A percentile compares a stretch with the other conserved stretches of the same genome.
These are phyloP conservation scores for Pseudozyma pruni DNA, from an alignment of 1,284 basidiomycete species.

Conservation along the genomic window DNA sequence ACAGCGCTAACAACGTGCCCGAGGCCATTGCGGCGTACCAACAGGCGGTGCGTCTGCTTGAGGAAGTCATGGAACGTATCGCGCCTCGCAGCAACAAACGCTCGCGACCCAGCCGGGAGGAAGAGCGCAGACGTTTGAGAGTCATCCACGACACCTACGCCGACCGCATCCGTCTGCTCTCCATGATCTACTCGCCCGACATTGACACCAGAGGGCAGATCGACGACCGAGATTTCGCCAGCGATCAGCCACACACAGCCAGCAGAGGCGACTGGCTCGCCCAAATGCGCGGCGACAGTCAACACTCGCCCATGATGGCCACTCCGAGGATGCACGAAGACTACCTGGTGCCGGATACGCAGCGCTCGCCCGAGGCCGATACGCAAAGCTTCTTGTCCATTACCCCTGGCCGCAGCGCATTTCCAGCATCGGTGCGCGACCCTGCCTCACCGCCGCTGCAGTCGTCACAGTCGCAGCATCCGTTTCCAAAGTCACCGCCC, in stretches of 20 bases:
- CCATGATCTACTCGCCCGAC: slow-evolving; percentile 57
- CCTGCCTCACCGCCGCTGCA: not conserved
- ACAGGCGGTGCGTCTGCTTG: slow-evolving; percentile 67
- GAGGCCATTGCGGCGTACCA: slow-evolving; percentile 68
- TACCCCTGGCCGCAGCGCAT: slow-evolving; percentile 25
- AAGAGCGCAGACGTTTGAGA: slow-evolving; percentile 65
- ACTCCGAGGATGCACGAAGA: slow-evolving; percentile 16
- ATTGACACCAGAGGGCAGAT: slow-evolving; percentile 11
- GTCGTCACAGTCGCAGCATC: slow-evolving; percentile 7
- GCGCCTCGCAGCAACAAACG: slow-evolving; percentile 59
- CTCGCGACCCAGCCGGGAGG: slow-evolving; percentile 59
- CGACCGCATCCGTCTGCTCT: slow-evolving; percentile 67
- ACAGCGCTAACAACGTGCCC: slow-evolving; percentile 68
- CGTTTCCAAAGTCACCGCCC: slow-evolving; percentile 28
- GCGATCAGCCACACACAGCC: slow-evolving; percentile 8
- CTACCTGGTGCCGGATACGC: not conserved
- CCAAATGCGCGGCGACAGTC: slow-evolving; percentile 26
- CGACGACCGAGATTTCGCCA: slow-evolving; percentile 21
- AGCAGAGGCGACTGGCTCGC: slow-evolving; percentile 37
- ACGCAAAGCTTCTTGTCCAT: slow-evolving; percentile 29
- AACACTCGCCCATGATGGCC: not conserved
- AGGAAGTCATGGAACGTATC: slow-evolving; percentile 69
- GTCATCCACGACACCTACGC: slow-evolving; percentile 70
- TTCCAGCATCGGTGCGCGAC: slow-evolving; percentile 4
- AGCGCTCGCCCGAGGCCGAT: slow-evolving; percentile 18